Percentiles rank a stretch among this genome's conserved stretches.
Conservation (phyloP, 768 basidiomycete species). For the Fistulinella prunicolor region DNA sequence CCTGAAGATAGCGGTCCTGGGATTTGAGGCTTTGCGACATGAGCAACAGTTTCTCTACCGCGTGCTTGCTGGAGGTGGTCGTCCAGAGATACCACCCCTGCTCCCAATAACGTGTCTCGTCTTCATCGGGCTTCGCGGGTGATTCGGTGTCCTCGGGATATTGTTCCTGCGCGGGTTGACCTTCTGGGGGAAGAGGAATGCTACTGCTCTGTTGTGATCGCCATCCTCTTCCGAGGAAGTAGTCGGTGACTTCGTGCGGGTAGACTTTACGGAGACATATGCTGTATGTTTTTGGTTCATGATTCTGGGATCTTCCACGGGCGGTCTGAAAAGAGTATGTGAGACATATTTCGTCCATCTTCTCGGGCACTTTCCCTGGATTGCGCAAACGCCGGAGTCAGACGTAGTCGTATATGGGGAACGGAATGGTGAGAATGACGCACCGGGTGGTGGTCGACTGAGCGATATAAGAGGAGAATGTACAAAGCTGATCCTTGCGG, state of each 20-base stretch:
- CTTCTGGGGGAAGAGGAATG: slow-evolving; percentile 65
- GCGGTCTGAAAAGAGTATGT: slow-evolving; percentile 60
- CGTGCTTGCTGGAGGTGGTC: slow-evolving; percentile 48
- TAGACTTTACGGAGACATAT: slow-evolving; percentile 66
- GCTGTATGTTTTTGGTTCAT: slow-evolving; percentile 54
- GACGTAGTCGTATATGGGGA: background rate
- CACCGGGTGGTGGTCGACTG: slow-evolving; percentile 22
- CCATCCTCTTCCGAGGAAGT: slow-evolving; percentile 36
- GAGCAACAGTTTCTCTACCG: slow-evolving; percentile 52
- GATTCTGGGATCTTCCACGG: slow-evolving; percentile 46
- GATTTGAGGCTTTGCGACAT: slow-evolving; percentile 55
- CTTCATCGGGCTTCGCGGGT: slow-evolving; percentile 23
- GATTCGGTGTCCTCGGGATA: slow-evolving; percentile 11
- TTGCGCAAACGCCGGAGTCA: background rate
- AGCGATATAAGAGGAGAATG: slow-evolving; percentile 27
- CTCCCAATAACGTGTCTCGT: slow-evolving; percentile 58
- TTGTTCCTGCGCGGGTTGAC: slow-evolving; percentile 43
- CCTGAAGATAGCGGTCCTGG: slow-evolving; percentile 40
- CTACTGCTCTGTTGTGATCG: slow-evolving; percentile 45
- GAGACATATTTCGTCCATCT: slow-evolving; percentile 63
- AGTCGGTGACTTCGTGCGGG: slow-evolving; percentile 61
- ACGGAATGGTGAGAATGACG: background rate
- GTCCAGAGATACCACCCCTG: slow-evolving; percentile 78
- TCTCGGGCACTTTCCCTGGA: slow-evolving; percentile 54
- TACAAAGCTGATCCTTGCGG: slow-evolving; percentile 19